phyloP scores from a whole-genome alignment of 805 yeast genomes.

The Saccharomycopsis capsularis region DNA sequence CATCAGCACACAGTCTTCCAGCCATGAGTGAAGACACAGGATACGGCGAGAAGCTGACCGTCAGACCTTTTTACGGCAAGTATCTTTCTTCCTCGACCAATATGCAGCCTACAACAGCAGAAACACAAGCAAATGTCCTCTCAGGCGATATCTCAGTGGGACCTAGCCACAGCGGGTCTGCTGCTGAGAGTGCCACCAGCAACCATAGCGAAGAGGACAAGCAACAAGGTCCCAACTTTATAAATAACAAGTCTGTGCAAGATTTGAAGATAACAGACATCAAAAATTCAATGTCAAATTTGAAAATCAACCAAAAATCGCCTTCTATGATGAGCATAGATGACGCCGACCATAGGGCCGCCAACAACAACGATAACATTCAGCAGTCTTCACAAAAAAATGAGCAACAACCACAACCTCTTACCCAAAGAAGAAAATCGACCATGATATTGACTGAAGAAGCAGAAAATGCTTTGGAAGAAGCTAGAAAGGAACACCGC shows the following conservation, averaged over 20 bases:
- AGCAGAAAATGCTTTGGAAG: conserved; percentile 46
- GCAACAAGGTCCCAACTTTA: not conserved
- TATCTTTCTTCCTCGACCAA: not conserved
- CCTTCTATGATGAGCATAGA: conserved; percentile 20
- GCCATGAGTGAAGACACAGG: no score
- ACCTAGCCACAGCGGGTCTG: not conserved
- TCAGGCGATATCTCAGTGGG: not conserved
- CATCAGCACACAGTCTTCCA: no score
- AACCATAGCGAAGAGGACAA: not conserved
- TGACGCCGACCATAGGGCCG: not conserved
- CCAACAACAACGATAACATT: not conserved
- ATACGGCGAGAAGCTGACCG: not conserved
- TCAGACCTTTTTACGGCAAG: not conserved
- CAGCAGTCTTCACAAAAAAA: not conserved
- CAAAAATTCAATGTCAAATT: conserved; percentile 10
- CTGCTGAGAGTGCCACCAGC: not conserved
- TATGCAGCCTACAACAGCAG: not conserved
- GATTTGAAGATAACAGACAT: conserved; percentile 17
- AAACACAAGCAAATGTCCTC: not conserved
- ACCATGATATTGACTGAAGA: conserved; percentile 69
- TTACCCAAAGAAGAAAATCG: conserved; percentile 46
- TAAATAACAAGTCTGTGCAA: not conserved
- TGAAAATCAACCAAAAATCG: conserved; percentile 11
- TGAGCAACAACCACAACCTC: not conserved
- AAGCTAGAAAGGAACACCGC: conserved; percentile 29